Percentiles rank a stretch among this genome's conserved stretches.
Conservation (phyloP, 306 rosid species). For the Trifolium repens region DNA sequence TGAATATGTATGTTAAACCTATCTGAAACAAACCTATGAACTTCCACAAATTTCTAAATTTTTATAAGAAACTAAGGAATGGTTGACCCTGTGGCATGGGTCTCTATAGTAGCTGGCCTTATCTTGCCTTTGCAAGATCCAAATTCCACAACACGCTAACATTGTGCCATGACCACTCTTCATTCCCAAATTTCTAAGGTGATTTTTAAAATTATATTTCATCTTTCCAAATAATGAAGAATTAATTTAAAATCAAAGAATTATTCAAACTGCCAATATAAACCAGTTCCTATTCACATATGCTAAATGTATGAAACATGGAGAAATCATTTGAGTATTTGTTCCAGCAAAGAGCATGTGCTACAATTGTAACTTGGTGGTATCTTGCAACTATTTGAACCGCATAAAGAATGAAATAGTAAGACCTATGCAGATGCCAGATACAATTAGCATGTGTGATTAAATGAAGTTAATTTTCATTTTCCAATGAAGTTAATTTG, state of each 20-base stretch:
- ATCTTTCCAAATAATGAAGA: background rate
- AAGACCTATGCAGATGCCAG: constrained; percentile 4
- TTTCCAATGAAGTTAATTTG: no score
- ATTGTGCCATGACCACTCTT: background rate
- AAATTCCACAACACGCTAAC: constrained; percentile 2
- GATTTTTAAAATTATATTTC: constrained; percentile 23
- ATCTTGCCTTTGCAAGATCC: constrained; percentile 16
- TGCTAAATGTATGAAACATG: background rate
- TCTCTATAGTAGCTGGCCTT: background rate
- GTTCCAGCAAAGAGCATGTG: constrained; percentile 21
- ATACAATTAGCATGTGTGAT: background rate
- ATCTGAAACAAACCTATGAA: constrained; percentile 2
- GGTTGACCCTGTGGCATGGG: constrained; percentile 6
- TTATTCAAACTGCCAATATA: constrained; percentile 28
- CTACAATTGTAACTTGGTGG: background rate
- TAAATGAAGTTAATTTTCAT: constrained; percentile 6
- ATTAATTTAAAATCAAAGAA: constrained; percentile 19
- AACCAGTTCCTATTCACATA: constrained; percentile 10
- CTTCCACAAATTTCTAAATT: constrained; percentile 5
- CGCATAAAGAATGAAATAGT: constrained; percentile 5
- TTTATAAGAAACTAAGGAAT: background rate
- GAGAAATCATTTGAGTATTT: constrained; percentile 23
- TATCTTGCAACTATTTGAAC: constrained; percentile 29
- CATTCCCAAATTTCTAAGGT: constrained; percentile 27
- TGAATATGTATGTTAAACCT: constrained; percentile 3